These are phyloP conservation scores for Trichoderma parareesei DNA, from an alignment of 495 filamentous ascomycete genomes.

Conservation along the genomic window DNA sequence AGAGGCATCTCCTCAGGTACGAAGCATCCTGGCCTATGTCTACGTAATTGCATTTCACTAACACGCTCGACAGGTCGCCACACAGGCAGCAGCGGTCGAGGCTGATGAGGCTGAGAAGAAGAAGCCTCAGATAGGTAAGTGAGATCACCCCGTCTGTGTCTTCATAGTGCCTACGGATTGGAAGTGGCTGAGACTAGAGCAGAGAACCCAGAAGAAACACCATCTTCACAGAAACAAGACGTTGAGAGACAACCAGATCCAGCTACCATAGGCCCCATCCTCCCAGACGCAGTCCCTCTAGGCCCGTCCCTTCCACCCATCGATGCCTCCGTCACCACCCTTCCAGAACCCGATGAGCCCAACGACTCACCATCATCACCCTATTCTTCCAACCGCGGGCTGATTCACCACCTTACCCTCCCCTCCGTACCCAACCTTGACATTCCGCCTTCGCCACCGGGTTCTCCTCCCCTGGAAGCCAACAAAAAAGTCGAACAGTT, in stretches of 20 bases:
- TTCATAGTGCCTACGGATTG: neutral
- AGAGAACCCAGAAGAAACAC: neutral
- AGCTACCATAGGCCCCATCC: neutral
- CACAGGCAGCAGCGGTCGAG: neutral
- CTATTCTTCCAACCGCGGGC: constrained; percentile 55
- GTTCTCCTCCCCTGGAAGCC: constrained; percentile 54
- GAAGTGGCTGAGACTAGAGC: neutral
- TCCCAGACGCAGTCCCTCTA: neutral
- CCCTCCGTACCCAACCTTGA: constrained; percentile 70
- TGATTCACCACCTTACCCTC: constrained; percentile 74
- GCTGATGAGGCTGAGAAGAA: neutral
- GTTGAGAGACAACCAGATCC: neutral
- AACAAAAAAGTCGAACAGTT: constrained; percentile 78
- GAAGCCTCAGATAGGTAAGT: neutral
- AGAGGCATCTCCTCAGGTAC: constrained; percentile 8
- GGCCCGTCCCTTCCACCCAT: constrained; percentile 9
- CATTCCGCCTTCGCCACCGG: constrained; percentile 80
- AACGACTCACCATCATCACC: constrained; percentile 51
- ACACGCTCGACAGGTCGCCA: constrained; percentile 3
- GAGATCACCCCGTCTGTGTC: neutral
- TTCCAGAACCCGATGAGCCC: neutral
- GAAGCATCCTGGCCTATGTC: constrained; percentile 15
- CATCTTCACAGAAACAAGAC: neutral
- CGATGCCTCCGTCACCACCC: neutral
- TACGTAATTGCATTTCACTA: constrained; percentile 14